Percentiles rank a stretch among this genome's conserved stretches.
Conservation (phyloP, 306 rosid genomes). For the Cicer cuneatum region DNA sequence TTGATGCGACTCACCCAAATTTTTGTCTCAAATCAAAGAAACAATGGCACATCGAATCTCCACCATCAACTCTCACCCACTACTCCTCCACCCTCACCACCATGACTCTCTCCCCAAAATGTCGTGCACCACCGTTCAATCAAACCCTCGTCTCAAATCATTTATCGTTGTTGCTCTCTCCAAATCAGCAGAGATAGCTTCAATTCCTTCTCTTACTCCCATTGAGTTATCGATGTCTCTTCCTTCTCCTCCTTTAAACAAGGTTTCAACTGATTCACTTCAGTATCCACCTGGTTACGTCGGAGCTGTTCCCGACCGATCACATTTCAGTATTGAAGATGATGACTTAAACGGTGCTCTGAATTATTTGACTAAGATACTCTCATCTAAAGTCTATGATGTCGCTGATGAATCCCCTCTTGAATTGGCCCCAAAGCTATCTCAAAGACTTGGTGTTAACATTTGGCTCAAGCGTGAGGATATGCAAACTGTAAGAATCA, state of each 20-base stretch:
- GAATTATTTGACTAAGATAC: too few species aligned
- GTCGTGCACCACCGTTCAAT: background rate
- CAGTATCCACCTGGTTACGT: too few species aligned
- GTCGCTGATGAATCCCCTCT: slow-evolving; percentile 85
- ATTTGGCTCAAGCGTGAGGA: slow-evolving; percentile 96
- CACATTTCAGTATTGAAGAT: too few species aligned
- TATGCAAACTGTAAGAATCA: slow-evolving; percentile 72
- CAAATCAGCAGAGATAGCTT: slow-evolving; percentile 47
- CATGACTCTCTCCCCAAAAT: slow-evolving; percentile 1
- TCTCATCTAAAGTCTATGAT: slow-evolving; percentile 85
- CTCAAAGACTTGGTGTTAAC: slow-evolving; percentile 67
- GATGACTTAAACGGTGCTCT: too few species aligned
- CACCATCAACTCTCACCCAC: slow-evolving; percentile 36
- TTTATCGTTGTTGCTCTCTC: slow-evolving; percentile 59
- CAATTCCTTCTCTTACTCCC: slow-evolving; percentile 31
- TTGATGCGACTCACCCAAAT: too few species aligned
- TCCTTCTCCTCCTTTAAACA: background rate
- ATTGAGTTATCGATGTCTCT: background rate
- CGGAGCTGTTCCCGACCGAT: too few species aligned
- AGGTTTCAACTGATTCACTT: too few species aligned
- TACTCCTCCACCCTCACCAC: slow-evolving; percentile 34
- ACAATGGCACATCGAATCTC: slow-evolving; percentile 60
- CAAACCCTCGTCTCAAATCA: slow-evolving; percentile 25
- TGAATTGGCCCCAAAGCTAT: slow-evolving; percentile 73
- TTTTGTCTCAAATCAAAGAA: slow-evolving; percentile 5